phyloP scores from a whole-genome alignment of 768 basidiomycete genomes.

The Lentinula sp. region DNA sequence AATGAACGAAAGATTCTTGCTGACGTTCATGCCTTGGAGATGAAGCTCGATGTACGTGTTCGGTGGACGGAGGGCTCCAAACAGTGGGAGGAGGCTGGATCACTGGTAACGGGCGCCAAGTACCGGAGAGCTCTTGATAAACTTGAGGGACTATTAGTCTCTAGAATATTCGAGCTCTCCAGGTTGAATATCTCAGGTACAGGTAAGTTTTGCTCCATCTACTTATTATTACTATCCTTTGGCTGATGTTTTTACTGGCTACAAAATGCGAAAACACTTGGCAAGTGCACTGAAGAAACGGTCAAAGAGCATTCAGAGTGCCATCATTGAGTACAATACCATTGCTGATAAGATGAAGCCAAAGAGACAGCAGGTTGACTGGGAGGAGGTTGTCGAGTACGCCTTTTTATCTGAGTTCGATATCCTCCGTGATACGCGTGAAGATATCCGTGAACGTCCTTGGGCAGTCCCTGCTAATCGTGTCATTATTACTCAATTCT shows the following conservation, averaged over 20 bases:
- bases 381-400: no score
- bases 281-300: constrained; percentile 9
- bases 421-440: no score
- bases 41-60: constrained; percentile 6
- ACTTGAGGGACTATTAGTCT: constrained; percentile 13
- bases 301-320: constrained; percentile 10
- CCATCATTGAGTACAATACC: constrained; percentile 9
- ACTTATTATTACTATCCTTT: background rate
- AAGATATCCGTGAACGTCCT: no score
- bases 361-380: constrained; percentile 8
- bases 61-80: constrained; percentile 10
- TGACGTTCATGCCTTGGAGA: constrained; percentile 7
- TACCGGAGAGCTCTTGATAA: constrained; percentile 13
- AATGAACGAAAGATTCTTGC: constrained; percentile 5
- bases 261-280: constrained; percentile 12
- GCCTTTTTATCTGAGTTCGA: no score
- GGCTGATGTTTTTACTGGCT: constrained; percentile 10
- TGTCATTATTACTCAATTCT: no score
- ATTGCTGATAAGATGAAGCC: constrained; percentile 7
- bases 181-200: constrained; percentile 11
- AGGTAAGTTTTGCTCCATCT: constrained; percentile 5
- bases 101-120: constrained; percentile 3
- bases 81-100: constrained; percentile 11
- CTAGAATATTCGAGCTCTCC: constrained; percentile 14
- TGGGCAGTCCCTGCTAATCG: no score